Percentiles rank a stretch among this genome's conserved stretches.
Evolutionary conservation across 306 rosid genomes (phyloP).

Genomic region (Canavalia gladiata): DNA sequence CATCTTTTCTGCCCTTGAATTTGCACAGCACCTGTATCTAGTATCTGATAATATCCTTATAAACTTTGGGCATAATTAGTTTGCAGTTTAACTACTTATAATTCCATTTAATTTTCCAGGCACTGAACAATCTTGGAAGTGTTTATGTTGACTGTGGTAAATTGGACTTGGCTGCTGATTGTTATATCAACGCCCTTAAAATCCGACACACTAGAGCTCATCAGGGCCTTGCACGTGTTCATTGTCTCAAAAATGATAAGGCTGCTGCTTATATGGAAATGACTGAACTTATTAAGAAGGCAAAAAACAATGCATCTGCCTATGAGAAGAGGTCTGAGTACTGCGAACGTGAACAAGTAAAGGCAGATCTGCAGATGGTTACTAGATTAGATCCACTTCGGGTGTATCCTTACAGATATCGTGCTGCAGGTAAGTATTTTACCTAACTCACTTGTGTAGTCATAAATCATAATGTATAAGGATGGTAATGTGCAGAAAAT

Average conservation of each 20-base stretch:
- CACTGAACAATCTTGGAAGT: conserved; percentile 96
- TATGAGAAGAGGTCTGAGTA: conserved; percentile 94
- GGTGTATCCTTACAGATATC: conserved; percentile 94
- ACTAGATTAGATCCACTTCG: conserved; percentile 90
- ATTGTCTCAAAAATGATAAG: conserved; percentile 72
- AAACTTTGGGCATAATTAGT: not conserved
- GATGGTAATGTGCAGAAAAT: not conserved
- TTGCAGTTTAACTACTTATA: conserved; percentile 35
- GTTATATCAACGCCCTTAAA: conserved; percentile 87
- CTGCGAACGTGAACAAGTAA: conserved; percentile 84
- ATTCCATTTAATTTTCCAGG: conserved; percentile 63
- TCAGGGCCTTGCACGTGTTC: conserved; percentile 97
- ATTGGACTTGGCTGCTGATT: conserved; percentile 85
- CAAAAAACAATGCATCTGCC: conserved; percentile 74
- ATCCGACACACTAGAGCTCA: conserved; percentile 92
- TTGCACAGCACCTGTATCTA: not conserved
- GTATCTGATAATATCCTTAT: conserved; percentile 24
- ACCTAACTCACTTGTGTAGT: conserved; percentile 18
- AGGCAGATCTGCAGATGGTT: conserved; percentile 89
- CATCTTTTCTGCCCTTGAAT: no score
- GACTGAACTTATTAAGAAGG: conserved; percentile 75
- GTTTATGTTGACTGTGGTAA: conserved; percentile 80
- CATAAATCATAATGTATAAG: conserved; percentile 12
- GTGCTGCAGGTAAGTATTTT: conserved; percentile 78
- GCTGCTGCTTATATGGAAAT: conserved; percentile 83